These are phyloP conservation scores for Saccharomycopsis hybrid DNA, from an alignment of 1,139 yeast genomes.

Conservation along the genomic window DNA sequence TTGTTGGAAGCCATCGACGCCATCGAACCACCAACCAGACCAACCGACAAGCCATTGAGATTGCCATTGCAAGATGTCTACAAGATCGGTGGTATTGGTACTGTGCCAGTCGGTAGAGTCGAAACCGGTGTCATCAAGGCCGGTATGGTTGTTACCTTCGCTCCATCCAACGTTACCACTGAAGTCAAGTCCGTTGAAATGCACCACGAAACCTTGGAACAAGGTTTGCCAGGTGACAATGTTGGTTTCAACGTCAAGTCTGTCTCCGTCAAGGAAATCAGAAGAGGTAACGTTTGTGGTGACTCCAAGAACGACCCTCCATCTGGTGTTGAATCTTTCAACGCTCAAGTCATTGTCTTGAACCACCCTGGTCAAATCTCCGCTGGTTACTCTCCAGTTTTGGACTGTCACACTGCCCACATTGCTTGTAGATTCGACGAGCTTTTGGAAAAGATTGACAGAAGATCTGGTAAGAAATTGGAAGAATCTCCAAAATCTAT, in stretches of 20 bases:
- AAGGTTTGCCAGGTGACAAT: slow-evolving; percentile 92
- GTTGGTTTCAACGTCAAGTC: slow-evolving; percentile 94
- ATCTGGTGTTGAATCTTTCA: slow-evolving; percentile 74
- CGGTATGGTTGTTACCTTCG: slow-evolving; percentile 86
- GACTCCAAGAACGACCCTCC: slow-evolving; percentile 96
- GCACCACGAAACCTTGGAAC: slow-evolving; percentile 84
- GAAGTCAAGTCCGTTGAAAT: slow-evolving; percentile 91
- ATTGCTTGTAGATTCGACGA: slow-evolving; percentile 88
- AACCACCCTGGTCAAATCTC: slow-evolving; percentile 94
- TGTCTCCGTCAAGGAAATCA: slow-evolving; percentile 88
- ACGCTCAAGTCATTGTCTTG: slow-evolving; percentile 83
- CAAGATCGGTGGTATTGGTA: slow-evolving; percentile 92
- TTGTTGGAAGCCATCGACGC: slow-evolving; percentile 84
- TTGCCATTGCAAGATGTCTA: slow-evolving; percentile 88
- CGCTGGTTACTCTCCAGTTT: slow-evolving; percentile 90
- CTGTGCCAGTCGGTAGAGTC: slow-evolving; percentile 93
- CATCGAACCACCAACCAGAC: slow-evolving; percentile 80
- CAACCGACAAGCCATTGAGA: slow-evolving; percentile 87
- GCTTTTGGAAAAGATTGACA: slow-evolving; percentile 83
- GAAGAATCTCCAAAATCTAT: slow-evolving; percentile 81
- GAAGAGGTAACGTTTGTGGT: slow-evolving; percentile 95
- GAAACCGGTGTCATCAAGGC: slow-evolving; percentile 90
- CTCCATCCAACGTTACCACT: slow-evolving; percentile 90
- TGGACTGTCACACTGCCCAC: slow-evolving; percentile 94
- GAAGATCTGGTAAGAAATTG: slow-evolving; percentile 85